Conservation (phyloP, 306 rosid genomes). For the Cucumis sativus region DNA sequence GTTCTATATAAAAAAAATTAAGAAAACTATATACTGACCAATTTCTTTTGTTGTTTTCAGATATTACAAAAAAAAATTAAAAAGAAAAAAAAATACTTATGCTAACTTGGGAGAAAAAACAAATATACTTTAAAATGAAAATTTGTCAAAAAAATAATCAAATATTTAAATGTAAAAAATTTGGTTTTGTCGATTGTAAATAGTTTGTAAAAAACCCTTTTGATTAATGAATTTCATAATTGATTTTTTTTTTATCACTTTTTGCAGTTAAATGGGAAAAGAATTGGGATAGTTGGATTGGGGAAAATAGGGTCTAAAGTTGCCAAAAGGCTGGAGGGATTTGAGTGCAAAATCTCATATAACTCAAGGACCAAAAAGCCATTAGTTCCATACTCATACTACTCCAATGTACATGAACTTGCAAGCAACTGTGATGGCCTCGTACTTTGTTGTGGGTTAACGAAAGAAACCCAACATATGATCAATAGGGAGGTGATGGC, state of each 20-base stretch:
- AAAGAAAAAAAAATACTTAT: too few relatives aligned
- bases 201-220: too few relatives aligned
- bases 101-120: too few relatives aligned
- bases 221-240: not conserved
- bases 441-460: conserved; percentile 33
- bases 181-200: too few relatives aligned
- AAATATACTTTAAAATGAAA: too few relatives aligned
- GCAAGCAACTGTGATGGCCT: conserved; percentile 23
- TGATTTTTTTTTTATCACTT: not conserved
- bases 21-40: too few relatives aligned
- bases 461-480: conserved; percentile 27
- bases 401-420: conserved; percentile 26
- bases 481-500: conserved; percentile 29
- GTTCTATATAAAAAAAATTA: too few relatives aligned
- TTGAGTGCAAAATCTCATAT: conserved; percentile 31
- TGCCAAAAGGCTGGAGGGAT: conserved; percentile 34
- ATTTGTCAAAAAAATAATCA: too few relatives aligned
- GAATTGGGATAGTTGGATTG: conserved; percentile 38
- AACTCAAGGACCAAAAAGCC: conserved; percentile 30
- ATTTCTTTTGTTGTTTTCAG: too few relatives aligned
- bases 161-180: too few relatives aligned
- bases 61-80: too few relatives aligned
- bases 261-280: conserved; percentile 27
- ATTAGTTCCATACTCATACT: conserved; percentile 20
- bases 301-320: conserved; percentile 42